Percentiles rank a stretch among this genome's conserved stretches.
phyloP scores from a whole-genome alignment of 148 eudicot species.

The Bassia scoparia region DNA sequence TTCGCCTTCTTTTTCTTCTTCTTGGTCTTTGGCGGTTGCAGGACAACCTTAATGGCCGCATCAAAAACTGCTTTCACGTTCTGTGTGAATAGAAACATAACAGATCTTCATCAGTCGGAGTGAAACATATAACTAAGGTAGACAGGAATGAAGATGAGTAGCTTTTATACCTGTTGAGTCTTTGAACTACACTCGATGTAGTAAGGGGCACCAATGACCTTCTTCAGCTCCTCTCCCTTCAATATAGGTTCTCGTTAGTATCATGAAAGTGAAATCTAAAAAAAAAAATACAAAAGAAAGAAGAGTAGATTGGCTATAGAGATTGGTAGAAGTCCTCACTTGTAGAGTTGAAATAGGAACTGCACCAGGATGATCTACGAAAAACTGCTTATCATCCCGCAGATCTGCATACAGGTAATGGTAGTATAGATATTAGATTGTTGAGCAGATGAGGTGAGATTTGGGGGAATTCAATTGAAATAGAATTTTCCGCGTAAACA shows the following conservation, averaged over 20 bases:
- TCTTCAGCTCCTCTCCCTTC: conserved; percentile 78
- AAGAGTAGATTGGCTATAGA: background rate
- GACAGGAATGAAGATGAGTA: background rate
- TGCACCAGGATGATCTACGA: conserved; percentile 74
- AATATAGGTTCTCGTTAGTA: background rate
- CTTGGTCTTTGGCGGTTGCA: conserved; percentile 57
- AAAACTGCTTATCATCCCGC: conserved; percentile 79
- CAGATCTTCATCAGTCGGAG: background rate
- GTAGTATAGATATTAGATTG: background rate
- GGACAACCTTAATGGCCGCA: conserved; percentile 67
- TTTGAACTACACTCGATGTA: conserved; percentile 88
- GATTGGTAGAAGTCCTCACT: conserved; percentile 32
- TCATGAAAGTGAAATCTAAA: background rate
- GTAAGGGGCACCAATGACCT: conserved; percentile 55
- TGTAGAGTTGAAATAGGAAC: conserved; percentile 68
- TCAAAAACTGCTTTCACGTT: conserved; percentile 75
- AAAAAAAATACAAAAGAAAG: background rate
- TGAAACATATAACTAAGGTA: background rate
- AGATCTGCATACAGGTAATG: conserved; percentile 50
- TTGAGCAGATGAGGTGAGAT: background rate
- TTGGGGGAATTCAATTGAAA: background rate
- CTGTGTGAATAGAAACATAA: conserved; percentile 31
- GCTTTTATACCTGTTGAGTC: conserved; percentile 57
- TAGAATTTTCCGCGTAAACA: background rate
- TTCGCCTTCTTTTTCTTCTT: conserved; percentile 51